phyloP scores from a whole-genome alignment of 257 asterid species.

The Ocimum tenuiflorum region DNA sequence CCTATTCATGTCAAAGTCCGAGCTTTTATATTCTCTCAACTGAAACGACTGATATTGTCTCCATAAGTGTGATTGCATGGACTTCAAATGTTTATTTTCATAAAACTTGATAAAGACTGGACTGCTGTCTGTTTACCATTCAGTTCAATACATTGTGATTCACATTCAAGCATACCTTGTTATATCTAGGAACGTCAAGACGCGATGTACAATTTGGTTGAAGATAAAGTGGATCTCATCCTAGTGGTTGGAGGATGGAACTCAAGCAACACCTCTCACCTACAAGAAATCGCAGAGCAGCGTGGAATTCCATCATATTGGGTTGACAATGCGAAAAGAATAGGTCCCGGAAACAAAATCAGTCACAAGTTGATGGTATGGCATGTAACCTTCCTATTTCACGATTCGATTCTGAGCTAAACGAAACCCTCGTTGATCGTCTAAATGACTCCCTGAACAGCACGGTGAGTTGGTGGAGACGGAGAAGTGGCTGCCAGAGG shows the following conservation, averaged over 20 bases:
- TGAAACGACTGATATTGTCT: not conserved
- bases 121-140: not conserved
- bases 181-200: slow-evolving; percentile 86
- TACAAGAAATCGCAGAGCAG: slow-evolving; percentile 89
- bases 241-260: slow-evolving; percentile 98
- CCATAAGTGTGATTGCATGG: no score
- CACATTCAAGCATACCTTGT: slow-evolving; percentile 5
- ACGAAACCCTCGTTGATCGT: not conserved
- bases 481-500: slow-evolving; percentile 80
- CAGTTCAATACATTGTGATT: not conserved
- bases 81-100: not conserved
- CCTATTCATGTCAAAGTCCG: not conserved
- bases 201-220: slow-evolving; percentile 96
- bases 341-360: slow-evolving; percentile 90
- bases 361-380: slow-evolving; percentile 70
- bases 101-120: no score
- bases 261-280: slow-evolving; percentile 98
- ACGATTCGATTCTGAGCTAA: not conserved
- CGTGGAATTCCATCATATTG: slow-evolving; percentile 93
- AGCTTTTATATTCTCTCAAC: not conserved
- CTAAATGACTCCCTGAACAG: slow-evolving; percentile 31
- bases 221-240: slow-evolving; percentile 66
- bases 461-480: slow-evolving; percentile 97
- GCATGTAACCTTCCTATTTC: not conserved
- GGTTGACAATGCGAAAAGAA: slow-evolving; percentile 77